Conservation (phyloP, 164 flowering plant genomes). For the Echeveria elegans region DNA sequence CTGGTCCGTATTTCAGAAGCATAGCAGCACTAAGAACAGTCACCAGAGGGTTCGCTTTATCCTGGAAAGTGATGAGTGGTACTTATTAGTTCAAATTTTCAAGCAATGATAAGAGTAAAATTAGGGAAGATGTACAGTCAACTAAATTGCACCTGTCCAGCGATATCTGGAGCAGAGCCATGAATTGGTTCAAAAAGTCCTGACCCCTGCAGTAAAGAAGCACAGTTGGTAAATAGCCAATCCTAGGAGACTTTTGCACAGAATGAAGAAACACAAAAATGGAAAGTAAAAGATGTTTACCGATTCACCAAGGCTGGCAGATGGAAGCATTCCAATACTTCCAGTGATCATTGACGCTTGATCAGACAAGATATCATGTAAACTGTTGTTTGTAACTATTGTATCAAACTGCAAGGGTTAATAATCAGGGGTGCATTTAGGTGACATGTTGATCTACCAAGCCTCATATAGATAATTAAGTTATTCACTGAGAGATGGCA, state of each 20-base stretch:
- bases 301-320: slow-evolving; percentile 83
- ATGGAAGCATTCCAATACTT: slow-evolving; percentile 98
- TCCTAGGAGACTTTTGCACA: neutral
- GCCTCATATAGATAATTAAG: no score
- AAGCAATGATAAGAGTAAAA: neutral
- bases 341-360: slow-evolving; percentile 99
- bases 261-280: slow-evolving; percentile 2
- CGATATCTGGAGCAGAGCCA: slow-evolving; percentile 99
- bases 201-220: slow-evolving; percentile 60
- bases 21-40: slow-evolving; percentile 93
- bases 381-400: slow-evolving; percentile 92
- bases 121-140: neutral
- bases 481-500: no score
- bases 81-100: neutral
- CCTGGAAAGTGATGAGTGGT: slow-evolving; percentile 26
- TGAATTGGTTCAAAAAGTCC: slow-evolving; percentile 97
- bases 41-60: slow-evolving; percentile 94
- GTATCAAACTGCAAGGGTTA: slow-evolving; percentile 77
- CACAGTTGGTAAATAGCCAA: neutral
- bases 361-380: slow-evolving; percentile 94
- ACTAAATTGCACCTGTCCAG: slow-evolving; percentile 93
- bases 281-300: no score
- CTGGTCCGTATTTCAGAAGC: slow-evolving; percentile 88
- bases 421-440: neutral
- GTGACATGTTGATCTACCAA: neutral